phyloP scores from a whole-genome alignment of 495 filamentous ascomycete genomes.

The Hamigera avellanea region DNA sequence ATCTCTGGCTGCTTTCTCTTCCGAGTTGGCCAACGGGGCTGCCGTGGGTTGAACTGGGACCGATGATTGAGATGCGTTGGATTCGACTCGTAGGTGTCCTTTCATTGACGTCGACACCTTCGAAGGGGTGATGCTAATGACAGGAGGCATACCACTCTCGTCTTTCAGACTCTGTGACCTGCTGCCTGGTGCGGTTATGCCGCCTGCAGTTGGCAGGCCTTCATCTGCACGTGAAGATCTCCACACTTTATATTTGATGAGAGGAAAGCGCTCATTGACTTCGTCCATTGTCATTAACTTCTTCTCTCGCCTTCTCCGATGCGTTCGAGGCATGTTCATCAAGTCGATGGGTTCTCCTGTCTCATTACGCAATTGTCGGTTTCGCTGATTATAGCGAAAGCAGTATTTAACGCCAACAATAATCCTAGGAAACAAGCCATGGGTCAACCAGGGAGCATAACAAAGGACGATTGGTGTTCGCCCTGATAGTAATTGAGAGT shows the following conservation, averaged over 20 bases:
- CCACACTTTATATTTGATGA: slow-evolving; percentile 95
- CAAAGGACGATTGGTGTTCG: slow-evolving; percentile 1
- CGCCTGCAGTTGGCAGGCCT: slow-evolving; percentile 74
- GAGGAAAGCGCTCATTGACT: slow-evolving; percentile 92
- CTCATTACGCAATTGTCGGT: slow-evolving; percentile 63
- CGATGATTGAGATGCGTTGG: slow-evolving; percentile 7
- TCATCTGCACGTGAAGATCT: slow-evolving; percentile 68
- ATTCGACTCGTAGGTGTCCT: slow-evolving; percentile 10
- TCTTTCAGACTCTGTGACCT: slow-evolving; percentile 18
- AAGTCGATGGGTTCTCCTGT: slow-evolving; percentile 79
- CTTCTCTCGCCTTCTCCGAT: slow-evolving; percentile 82
- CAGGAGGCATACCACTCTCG: slow-evolving; percentile 6
- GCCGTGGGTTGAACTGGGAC: slow-evolving; percentile 5
- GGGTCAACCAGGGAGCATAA: background rate
- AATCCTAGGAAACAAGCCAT: slow-evolving; percentile 51
- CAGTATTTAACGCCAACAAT: slow-evolving; percentile 99
- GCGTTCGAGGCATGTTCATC: slow-evolving; percentile 63
- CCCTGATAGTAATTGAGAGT: background rate
- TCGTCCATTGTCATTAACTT: slow-evolving; percentile 98
- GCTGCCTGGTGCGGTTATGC: slow-evolving; percentile 57
- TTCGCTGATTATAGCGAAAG: slow-evolving; percentile 94
- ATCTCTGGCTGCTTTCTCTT: background rate
- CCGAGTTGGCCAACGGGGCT: too few relatives aligned
- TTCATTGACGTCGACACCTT: slow-evolving; percentile 4
- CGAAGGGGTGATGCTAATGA: slow-evolving; percentile 2